Percentiles rank a stretch among this genome's conserved stretches.
phyloP scores from a whole-genome alignment of 495 filamentous ascomycete species.

The Hypoxylon trugodes region DNA sequence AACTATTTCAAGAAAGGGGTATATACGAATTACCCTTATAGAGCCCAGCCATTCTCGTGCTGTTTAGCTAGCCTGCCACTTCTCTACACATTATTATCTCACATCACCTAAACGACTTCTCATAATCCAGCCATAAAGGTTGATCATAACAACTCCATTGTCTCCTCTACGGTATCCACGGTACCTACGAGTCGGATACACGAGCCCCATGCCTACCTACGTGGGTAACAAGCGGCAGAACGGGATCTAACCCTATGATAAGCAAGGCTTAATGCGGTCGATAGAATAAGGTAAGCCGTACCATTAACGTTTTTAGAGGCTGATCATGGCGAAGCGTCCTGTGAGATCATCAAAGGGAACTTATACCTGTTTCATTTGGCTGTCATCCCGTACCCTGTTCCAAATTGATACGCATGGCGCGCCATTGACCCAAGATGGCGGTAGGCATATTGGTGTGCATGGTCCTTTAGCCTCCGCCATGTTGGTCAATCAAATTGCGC shows the following conservation, averaged over 20 bases:
- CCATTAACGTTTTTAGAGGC: slow-evolving; percentile 23
- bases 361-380: slow-evolving; percentile 22
- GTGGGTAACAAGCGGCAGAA: slow-evolving; percentile 18
- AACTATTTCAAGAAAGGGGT: slow-evolving; percentile 23
- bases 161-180: not conserved
- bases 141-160: too few species aligned
- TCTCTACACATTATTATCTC: slow-evolving; percentile 12
- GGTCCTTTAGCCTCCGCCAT: slow-evolving; percentile 35
- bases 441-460: slow-evolving; percentile 40
- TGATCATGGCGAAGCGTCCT: slow-evolving; percentile 25
- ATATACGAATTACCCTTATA: slow-evolving; percentile 41
- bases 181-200: slow-evolving; percentile 16
- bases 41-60: slow-evolving; percentile 4
- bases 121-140: not conserved
- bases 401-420: slow-evolving; percentile 41
- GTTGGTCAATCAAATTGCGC: slow-evolving; percentile 36
- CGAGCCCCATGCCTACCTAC: slow-evolving; percentile 11
- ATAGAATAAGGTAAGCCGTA: slow-evolving; percentile 34
- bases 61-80: slow-evolving; percentile 7
- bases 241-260: slow-evolving; percentile 8
- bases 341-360: slow-evolving; percentile 15
- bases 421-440: slow-evolving; percentile 41
- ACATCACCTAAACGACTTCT: slow-evolving; percentile 11
- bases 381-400: slow-evolving; percentile 32
- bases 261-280: slow-evolving; percentile 21